Base-by-base conservation (phyloP, 2,329 filamentous ascomycete genomes). In the Xylariaceae sp. region DNA sequence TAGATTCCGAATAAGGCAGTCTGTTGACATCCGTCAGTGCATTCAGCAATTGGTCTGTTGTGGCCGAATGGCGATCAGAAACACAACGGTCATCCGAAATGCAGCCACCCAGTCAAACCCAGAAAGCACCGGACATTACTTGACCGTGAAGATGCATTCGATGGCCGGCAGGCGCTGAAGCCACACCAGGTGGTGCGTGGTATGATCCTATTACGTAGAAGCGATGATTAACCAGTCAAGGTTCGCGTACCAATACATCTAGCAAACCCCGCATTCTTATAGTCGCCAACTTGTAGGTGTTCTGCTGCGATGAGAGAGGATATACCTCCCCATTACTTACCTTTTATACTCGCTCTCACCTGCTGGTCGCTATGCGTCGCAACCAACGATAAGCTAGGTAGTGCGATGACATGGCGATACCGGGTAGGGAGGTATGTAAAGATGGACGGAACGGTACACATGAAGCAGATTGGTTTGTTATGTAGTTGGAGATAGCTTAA, bases 251-350 rank as follows among this genome's bases (percentile, higher is more conserved):
- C 26, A 23, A 39, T 53, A 37, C 43, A 40, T 46, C 32, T 15
- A 37, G 11, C 7, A 41, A 53, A 59, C 57, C 57, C 57, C 57
- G 57, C 53, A 59, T 45, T 59, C 45, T 51, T 24, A 16, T 24
- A 29, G 57, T 59, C 53, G 57, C 46, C 42, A 11, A 29, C 42
- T 57, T 57, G 57, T 59, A 57, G 40, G 53, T 53, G 21, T 39
- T 33, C 49, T 16, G 46, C 53, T 41, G 37, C 20, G 45, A 40
- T n/a, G 46, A 41, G 13, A 24, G 53, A 45, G 49, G 45, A 48
- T 13, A 57, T 59, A 59, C 57, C 44, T 57, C 49, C 36, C 26
- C 26, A 50, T 45, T 57, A 59, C 56, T 26, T 59, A 24, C 20
- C 9, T 41, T 16, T 15, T 29, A 4, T 20, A 9, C 24, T 43